phyloP scores from a whole-genome alignment of 371 early-diverging fungal genomes.

The Quaeritorhiza haematococci region DNA sequence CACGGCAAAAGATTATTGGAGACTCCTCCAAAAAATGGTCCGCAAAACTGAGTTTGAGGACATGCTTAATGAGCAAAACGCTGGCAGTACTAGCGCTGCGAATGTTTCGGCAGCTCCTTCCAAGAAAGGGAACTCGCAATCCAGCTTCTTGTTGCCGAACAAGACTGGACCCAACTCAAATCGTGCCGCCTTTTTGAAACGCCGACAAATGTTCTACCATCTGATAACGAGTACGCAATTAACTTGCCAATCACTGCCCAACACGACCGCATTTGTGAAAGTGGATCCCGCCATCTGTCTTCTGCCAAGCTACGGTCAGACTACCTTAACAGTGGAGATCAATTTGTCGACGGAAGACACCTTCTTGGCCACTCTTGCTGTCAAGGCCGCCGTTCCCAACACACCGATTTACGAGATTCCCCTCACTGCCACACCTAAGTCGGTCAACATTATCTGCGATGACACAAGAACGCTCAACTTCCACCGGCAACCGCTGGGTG shows the following conservation, averaged over 20 bases:
- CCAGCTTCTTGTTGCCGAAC: no score
- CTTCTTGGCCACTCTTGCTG: slow-evolving; percentile 44
- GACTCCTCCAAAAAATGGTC: slow-evolving; percentile 36
- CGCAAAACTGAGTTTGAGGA: slow-evolving; percentile 28
- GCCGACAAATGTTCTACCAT: slow-evolving; percentile 51
- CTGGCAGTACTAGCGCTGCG: slow-evolving; percentile 1
- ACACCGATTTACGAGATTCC: slow-evolving; percentile 41
- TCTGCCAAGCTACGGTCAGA: slow-evolving; percentile 44
- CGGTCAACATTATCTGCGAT: slow-evolving; percentile 44
- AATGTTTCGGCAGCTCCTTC: slow-evolving; percentile 1
- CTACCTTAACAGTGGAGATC: slow-evolving; percentile 39
- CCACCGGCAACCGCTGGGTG: slow-evolving; percentile 48
- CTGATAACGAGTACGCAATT: slow-evolving; percentile 38
- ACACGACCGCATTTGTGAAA: slow-evolving; percentile 31
- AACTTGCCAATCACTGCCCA: slow-evolving; percentile 36
- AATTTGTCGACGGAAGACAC: slow-evolving; percentile 49
- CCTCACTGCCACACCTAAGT: slow-evolving; percentile 48
- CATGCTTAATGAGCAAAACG: not conserved
- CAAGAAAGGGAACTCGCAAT: not conserved
- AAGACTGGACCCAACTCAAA: not conserved
- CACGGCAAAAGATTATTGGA: slow-evolving; percentile 43
- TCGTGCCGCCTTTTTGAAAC: slow-evolving; percentile 36
- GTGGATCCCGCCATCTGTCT: slow-evolving; percentile 39
- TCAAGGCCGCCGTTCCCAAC: slow-evolving; percentile 40
- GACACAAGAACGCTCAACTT: slow-evolving; percentile 51